phyloP scores from a whole-genome alignment of 2,329 filamentous ascomycete species.

The Calonectria leucothoes region DNA sequence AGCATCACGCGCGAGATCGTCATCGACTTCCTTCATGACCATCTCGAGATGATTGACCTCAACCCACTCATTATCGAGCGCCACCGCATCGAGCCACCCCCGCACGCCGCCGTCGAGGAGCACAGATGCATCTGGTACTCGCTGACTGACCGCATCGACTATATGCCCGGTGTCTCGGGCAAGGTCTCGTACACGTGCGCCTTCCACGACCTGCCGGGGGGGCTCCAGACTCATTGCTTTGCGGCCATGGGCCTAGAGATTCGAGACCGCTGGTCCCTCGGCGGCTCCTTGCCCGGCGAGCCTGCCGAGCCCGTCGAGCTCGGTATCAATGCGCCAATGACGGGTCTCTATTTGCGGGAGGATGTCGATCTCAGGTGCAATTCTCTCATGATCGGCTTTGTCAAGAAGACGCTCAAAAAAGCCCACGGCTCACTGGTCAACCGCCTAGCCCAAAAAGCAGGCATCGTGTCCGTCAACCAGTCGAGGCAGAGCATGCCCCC shows the following conservation, averaged over 20 bases:
- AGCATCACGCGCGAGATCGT: conserved; percentile 77
- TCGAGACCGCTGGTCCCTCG: conserved; percentile 80
- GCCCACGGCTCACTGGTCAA: conserved; percentile 79
- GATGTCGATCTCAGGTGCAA: conserved; percentile 87
- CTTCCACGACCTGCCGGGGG: conserved; percentile 79
- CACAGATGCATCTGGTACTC: conserved; percentile 81
- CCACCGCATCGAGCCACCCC: conserved; percentile 74
- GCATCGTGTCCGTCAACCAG: conserved; percentile 27
- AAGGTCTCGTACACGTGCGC: conserved; percentile 83
- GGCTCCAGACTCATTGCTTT: conserved; percentile 85
- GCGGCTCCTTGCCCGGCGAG: conserved; percentile 78
- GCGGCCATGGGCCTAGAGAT: conserved; percentile 86
- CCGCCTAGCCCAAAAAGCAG: conserved; percentile 57
- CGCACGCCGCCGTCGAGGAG: conserved; percentile 77
- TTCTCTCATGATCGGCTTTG: conserved; percentile 78
- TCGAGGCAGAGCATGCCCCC: conserved; percentile 29
- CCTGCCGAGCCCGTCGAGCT: conserved; percentile 73
- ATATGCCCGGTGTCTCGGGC: conserved; percentile 75
- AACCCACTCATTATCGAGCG: conserved; percentile 85
- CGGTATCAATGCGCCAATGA: conserved; percentile 71
- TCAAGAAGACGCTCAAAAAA: conserved; percentile 85
- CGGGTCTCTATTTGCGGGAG: conserved; percentile 85
- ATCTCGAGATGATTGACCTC: conserved; percentile 86
- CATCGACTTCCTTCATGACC: conserved; percentile 80
- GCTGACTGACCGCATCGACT: conserved; percentile 80